Conservation (phyloP, 345 rosid genomes). For the Pugionium cornutum region DNA sequence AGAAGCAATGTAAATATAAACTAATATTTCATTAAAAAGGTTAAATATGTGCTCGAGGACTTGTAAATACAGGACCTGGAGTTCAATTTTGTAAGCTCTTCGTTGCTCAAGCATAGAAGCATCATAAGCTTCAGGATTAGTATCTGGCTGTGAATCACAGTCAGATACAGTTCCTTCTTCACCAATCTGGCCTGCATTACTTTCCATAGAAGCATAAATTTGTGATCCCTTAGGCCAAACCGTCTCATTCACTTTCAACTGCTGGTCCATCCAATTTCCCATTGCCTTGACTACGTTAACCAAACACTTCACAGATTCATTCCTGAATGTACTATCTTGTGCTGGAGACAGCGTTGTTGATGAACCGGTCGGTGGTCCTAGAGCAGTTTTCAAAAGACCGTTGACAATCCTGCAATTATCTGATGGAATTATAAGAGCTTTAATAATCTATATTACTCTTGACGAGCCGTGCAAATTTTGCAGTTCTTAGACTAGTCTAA, state of each 20-base stretch:
- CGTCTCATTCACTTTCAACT: slow-evolving; percentile 64
- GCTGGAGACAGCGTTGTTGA: slow-evolving; percentile 76
- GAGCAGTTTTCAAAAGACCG: slow-evolving; percentile 94
- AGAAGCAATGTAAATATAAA: slow-evolving; percentile 9
- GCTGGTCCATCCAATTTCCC: slow-evolving; percentile 96
- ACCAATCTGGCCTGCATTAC: slow-evolving; percentile 45
- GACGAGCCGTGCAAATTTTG: slow-evolving; percentile 18
- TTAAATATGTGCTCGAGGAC: slow-evolving; percentile 3
- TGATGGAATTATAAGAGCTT: slow-evolving; percentile 97
- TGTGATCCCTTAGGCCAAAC: slow-evolving; percentile 60
- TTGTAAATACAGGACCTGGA: slow-evolving; percentile 56
- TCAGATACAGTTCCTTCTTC: slow-evolving; percentile 74
- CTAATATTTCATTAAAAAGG: neutral
- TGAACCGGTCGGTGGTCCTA: slow-evolving; percentile 93
- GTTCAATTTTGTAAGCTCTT: slow-evolving; percentile 84
- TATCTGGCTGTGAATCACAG: slow-evolving; percentile 69
- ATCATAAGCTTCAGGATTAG: slow-evolving; percentile 67
- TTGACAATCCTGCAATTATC: slow-evolving; percentile 98
- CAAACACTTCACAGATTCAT: slow-evolving; percentile 95
- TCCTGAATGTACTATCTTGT: slow-evolving; percentile 80
- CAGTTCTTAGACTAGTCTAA: slow-evolving; percentile 36
- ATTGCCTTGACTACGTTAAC: slow-evolving; percentile 75
- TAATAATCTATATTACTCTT: slow-evolving; percentile 52
- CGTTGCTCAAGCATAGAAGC: slow-evolving; percentile 91
- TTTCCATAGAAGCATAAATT: slow-evolving; percentile 54